phyloP scores from a whole-genome alignment of 192 early-diverging fungal species.

The Anaeromyces robustus region DNA sequence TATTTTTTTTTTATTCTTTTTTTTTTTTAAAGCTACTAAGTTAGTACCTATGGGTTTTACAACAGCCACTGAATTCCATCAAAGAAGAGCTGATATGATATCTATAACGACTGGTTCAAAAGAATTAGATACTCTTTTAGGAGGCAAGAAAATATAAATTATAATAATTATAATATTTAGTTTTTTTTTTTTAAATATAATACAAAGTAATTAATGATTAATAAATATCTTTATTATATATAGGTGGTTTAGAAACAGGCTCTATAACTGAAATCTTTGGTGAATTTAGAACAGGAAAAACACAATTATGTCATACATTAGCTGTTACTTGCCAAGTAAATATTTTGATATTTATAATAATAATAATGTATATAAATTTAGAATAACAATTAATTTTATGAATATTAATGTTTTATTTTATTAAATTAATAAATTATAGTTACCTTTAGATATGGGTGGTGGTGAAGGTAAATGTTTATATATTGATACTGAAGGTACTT shows the following conservation, averaged over 20 bases:
- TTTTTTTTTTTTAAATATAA: no score
- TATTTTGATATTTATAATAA: background rate
- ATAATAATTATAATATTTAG: slow-evolving; percentile 5
- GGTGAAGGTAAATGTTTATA: slow-evolving; percentile 90
- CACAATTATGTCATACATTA: slow-evolving; percentile 87
- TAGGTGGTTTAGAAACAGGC: slow-evolving; percentile 86
- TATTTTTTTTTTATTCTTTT: slow-evolving; percentile 3
- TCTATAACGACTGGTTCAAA: slow-evolving; percentile 78
- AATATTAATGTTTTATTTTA: no score
- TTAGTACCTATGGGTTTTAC: slow-evolving; percentile 90
- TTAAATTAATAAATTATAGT: no score
- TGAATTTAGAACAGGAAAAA: slow-evolving; percentile 96
- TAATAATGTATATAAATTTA: no score
- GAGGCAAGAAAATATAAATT: no score
- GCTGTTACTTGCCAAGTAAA: slow-evolving; percentile 85
- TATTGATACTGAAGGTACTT: slow-evolving; percentile 94
- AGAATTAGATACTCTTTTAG: slow-evolving; percentile 80
- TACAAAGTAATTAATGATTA: no score
- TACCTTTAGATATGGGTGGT: slow-evolving; percentile 76
- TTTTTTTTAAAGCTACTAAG: slow-evolving; percentile 47
- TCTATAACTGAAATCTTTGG: slow-evolving; percentile 96
- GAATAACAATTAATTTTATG: no score
- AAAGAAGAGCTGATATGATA: slow-evolving; percentile 61
- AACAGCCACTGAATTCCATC: slow-evolving; percentile 81
- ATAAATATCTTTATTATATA: no score